These are phyloP conservation scores for Athelia sp. DNA, from an alignment of 1,284 basidiomycete genomes.

Conservation along the genomic window DNA sequence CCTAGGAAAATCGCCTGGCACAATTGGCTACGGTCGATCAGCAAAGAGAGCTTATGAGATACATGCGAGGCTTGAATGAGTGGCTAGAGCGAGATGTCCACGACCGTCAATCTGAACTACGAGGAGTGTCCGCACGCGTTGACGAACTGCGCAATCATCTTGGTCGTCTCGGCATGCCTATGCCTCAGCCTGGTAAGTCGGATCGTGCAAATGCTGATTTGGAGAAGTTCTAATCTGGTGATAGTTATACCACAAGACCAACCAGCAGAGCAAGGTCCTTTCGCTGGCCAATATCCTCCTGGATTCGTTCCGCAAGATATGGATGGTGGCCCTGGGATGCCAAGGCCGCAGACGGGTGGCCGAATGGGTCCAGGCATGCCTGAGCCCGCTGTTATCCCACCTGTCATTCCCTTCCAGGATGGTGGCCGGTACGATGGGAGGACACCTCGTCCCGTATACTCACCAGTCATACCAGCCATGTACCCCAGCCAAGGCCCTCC, in stretches of 20 bases:
- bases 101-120: constrained; percentile 67
- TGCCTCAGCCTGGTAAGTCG: constrained; percentile 14
- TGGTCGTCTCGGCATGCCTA: constrained; percentile 25
- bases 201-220: too few relatives aligned
- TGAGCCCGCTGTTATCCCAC: constrained; percentile 8
- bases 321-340: not conserved
- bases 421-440: not conserved
- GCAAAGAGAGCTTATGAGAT: constrained; percentile 71
- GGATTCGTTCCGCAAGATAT: constrained; percentile 26
- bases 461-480: not conserved
- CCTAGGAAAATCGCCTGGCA: constrained; percentile 69
- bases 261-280: not conserved
- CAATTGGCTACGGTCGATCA: constrained; percentile 71
- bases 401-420: not conserved
- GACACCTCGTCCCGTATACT: not conserved
- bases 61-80: constrained; percentile 64
- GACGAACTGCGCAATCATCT: constrained; percentile 55
- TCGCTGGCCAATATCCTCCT: constrained; percentile 12
- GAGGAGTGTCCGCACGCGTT: constrained; percentile 57
- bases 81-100: constrained; percentile 72
- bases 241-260: constrained; percentile 17
- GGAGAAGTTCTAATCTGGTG: constrained; percentile 9
- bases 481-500: not conserved
- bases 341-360: not conserved
- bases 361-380: constrained; percentile 6